Percentiles rank a stretch among this genome's conserved stretches.
These are phyloP conservation scores for Alternaria solani DNA, from an alignment of 2,329 filamentous ascomycete species.

Conservation along the genomic window DNA sequence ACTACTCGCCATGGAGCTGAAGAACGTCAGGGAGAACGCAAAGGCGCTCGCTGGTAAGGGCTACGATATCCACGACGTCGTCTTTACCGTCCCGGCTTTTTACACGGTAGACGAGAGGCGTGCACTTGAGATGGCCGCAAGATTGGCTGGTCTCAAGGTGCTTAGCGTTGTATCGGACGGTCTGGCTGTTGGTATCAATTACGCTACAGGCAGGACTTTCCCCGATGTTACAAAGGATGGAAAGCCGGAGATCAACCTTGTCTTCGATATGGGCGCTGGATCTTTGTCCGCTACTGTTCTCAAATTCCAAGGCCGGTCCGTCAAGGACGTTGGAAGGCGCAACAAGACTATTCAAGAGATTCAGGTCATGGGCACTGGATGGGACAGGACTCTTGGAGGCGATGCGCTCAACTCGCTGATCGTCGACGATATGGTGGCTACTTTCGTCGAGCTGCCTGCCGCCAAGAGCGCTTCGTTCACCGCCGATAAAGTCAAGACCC, in stretches of 20 bases:
- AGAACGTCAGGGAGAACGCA: conserved; percentile 89
- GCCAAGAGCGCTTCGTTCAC: conserved; percentile 71
- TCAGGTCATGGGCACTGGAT: conserved; percentile 84
- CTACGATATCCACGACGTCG: conserved; percentile 76
- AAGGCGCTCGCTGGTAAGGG: conserved; percentile 81
- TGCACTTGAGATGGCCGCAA: conserved; percentile 82
- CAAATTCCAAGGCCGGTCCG: conserved; percentile 84
- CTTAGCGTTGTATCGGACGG: conserved; percentile 88
- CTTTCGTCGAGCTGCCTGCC: conserved; percentile 73
- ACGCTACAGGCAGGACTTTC: conserved; percentile 90
- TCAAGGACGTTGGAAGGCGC: conserved; percentile 91
- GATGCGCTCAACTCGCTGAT: conserved; percentile 89
- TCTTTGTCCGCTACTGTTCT: conserved; percentile 90
- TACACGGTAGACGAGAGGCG: conserved; percentile 91
- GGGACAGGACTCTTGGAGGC: conserved; percentile 89
- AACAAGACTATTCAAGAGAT: conserved; percentile 98
- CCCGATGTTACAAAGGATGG: conserved; percentile 81
- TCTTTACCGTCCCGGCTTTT: conserved; percentile 89
- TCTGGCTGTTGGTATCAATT: conserved; percentile 91
- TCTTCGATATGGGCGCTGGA: conserved; percentile 98
- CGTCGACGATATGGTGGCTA: conserved; percentile 83
- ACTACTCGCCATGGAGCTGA: conserved; percentile 92
- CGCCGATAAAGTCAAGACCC: conserved; percentile 69
- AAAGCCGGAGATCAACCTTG: conserved; percentile 88
- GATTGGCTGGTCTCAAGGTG: conserved; percentile 86